These are phyloP conservation scores for Daldinia vernicosa DNA, from an alignment of 495 filamentous ascomycete species.

Conservation along the genomic window DNA sequence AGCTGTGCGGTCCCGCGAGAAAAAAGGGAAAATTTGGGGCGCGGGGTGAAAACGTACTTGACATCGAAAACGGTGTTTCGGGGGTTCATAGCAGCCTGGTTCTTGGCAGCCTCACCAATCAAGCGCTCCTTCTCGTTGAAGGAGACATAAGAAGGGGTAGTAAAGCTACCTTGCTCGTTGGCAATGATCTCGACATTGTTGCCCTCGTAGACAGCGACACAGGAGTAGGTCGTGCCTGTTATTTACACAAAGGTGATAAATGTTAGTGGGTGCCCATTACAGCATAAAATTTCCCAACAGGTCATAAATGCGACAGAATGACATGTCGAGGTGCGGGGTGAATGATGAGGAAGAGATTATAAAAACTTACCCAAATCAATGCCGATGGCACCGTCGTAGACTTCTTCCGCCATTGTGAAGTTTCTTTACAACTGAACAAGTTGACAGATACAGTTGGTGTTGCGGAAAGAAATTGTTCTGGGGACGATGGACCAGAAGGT, in stretches of 20 bases:
- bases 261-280: constrained; percentile 22
- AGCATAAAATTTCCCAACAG: constrained; percentile 19
- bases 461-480: constrained; percentile 26
- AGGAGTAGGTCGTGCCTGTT: constrained; percentile 97
- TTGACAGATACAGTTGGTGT: constrained; percentile 17
- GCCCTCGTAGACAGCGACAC: constrained; percentile 98
- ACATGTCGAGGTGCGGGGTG: not conserved
- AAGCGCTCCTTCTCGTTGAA: constrained; percentile 99
- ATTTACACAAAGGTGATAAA: constrained; percentile 28
- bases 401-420: constrained; percentile 85
- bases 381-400: constrained; percentile 99
- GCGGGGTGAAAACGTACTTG: constrained; percentile 65
- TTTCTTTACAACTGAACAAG: constrained; percentile 27
- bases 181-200: constrained; percentile 99
- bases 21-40: not conserved
- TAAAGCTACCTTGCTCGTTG: constrained; percentile 99
- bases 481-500: constrained; percentile 26
- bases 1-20: constrained; percentile 26
- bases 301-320: constrained; percentile 19
- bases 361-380: constrained; percentile 91
- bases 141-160: constrained; percentile 96
- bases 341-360: constrained; percentile 6
- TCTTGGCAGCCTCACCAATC: constrained; percentile 99
- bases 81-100: constrained; percentile 99
- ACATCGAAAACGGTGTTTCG: constrained; percentile 98